Base-by-base conservation (phyloP, 139 green algal genomes). In the Chlamydomonas schloesseri region DNA sequence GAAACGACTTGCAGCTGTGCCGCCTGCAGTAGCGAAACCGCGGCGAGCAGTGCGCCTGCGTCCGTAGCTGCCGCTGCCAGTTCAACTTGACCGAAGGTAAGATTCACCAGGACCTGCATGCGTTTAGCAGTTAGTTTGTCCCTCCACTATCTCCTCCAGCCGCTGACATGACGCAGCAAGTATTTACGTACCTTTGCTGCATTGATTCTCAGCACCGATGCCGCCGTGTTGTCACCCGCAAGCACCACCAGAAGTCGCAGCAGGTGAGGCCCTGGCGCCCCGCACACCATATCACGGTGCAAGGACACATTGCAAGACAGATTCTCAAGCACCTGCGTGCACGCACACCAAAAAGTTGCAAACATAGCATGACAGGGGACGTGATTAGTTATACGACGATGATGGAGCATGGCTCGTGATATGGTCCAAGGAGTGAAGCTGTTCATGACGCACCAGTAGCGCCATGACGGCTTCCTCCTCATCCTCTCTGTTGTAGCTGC, bases 321-420 rank as follows among this genome's bases (percentile, higher is more conserved):
- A 50, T 81, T 81, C 21, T 81, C 73, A 29, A 81, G n/a, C 6
- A 81, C n/a, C 73, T 81, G 73, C 72, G 9, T 33, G 28, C 26
- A 33, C 14, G 64, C 55, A 15, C 55, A 64, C 10, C 20, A 15
- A 23, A 15, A 10, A 26, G 55, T n/a, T n/a, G n/a, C n/a, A n/a
- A n/a, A n/a, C 55, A 64, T 64, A 23, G 18, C 55, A 23, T 64
- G 55, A 64, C n/a, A n/a, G n/a, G n/a, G n/a, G n/a, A n/a, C n/a
- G n/a, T n/a, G n/a, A n/a, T n/a, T n/a, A n/a, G n/a, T n/a, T n/a
- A n/a, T n/a, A n/a, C n/a, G n/a, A n/a, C n/a, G n/a, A n/a, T n/a
- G n/a, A n/a, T n/a, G n/a, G n/a, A n/a, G n/a, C n/a, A n/a, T n/a
- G n/a, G n/a, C n/a, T n/a, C n/a, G n/a, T n/a, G n/a, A n/a, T n/a